These are phyloP conservation scores for Phoma sp. DNA, from an alignment of 2,329 filamentous ascomycete species.

Conservation along the genomic window DNA sequence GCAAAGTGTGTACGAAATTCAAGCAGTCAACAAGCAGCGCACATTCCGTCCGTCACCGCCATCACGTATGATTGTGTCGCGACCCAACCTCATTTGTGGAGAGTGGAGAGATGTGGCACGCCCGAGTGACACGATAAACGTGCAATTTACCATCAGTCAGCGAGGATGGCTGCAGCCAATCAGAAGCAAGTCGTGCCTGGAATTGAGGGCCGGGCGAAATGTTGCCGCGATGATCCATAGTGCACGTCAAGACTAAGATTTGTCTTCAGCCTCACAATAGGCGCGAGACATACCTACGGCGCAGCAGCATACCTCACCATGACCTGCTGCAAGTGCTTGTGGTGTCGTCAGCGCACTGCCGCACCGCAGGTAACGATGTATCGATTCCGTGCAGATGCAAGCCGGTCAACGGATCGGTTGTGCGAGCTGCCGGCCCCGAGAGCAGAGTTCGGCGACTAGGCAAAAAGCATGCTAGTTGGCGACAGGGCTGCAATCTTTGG, in stretches of 20 bases:
- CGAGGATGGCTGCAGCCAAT: slow-evolving; percentile 16
- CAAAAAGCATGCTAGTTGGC: slow-evolving; percentile 4
- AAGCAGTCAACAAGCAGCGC: background rate
- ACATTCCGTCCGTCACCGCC: background rate
- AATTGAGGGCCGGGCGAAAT: background rate
- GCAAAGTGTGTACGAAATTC: background rate
- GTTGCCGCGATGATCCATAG: slow-evolving; percentile 8
- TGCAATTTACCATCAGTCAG: slow-evolving; percentile 18
- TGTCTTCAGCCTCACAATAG: background rate
- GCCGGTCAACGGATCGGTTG: slow-evolving; percentile 1
- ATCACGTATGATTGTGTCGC: slow-evolving; percentile 11
- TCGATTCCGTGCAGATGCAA: background rate
- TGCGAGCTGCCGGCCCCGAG: background rate
- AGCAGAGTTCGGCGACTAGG: slow-evolving; percentile 17
- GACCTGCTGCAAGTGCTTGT: background rate
- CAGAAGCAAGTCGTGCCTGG: slow-evolving; percentile 9
- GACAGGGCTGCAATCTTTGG: slow-evolving; percentile 6
- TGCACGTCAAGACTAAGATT: slow-evolving; percentile 1
- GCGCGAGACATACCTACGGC: background rate
- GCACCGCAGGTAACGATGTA: background rate
- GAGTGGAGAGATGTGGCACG: slow-evolving; percentile 6
- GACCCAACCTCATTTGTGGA: slow-evolving; percentile 6
- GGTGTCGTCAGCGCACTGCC: background rate
- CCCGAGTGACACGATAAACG: slow-evolving; percentile 13
- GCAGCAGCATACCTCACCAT: too few relatives aligned